These are phyloP conservation scores for Prunus armeniaca DNA, from an alignment of 306 rosid genomes.

Conservation along the genomic window DNA sequence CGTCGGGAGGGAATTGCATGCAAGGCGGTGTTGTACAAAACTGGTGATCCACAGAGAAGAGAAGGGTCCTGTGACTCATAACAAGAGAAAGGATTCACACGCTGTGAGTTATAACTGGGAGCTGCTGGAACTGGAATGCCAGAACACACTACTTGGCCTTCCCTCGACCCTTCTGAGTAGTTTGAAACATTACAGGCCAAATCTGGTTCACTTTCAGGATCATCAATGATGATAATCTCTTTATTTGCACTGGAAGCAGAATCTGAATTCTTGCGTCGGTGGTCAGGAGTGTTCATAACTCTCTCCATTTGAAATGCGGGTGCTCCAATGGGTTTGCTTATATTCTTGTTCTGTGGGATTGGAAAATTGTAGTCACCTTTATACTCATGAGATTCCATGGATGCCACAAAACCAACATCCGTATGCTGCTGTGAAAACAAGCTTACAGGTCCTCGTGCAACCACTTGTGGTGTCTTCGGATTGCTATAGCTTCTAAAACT, in stretches of 20 bases:
- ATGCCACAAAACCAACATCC: slow-evolving; percentile 23
- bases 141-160: slow-evolving; percentile 23
- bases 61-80: slow-evolving; percentile 25
- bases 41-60: slow-evolving; percentile 22
- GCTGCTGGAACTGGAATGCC: slow-evolving; percentile 22
- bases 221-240: slow-evolving; percentile 41
- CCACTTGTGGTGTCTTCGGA: slow-evolving; percentile 10
- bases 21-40: slow-evolving; percentile 18
- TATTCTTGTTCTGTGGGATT: slow-evolving; percentile 14
- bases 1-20: slow-evolving; percentile 25
- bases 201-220: slow-evolving; percentile 34
- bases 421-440: slow-evolving; percentile 27
- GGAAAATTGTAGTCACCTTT: slow-evolving; percentile 23
- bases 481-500: slow-evolving; percentile 17
- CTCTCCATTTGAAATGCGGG: slow-evolving; percentile 14
- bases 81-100: slow-evolving; percentile 21
- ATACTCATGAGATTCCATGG: slow-evolving; percentile 24
- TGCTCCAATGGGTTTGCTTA: slow-evolving; percentile 24
- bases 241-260: slow-evolving; percentile 17
- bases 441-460: slow-evolving; percentile 20
- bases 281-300: slow-evolving; percentile 13
- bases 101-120: slow-evolving; percentile 24
- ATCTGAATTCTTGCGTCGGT: slow-evolving; percentile 24
- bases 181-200: slow-evolving; percentile 21
- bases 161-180: slow-evolving; percentile 30